A percentile compares a stretch with the other conserved stretches of the same genome.
Conservation (phyloP, 2,329 filamentous ascomycete species). For the Hypoxylon sp. region DNA sequence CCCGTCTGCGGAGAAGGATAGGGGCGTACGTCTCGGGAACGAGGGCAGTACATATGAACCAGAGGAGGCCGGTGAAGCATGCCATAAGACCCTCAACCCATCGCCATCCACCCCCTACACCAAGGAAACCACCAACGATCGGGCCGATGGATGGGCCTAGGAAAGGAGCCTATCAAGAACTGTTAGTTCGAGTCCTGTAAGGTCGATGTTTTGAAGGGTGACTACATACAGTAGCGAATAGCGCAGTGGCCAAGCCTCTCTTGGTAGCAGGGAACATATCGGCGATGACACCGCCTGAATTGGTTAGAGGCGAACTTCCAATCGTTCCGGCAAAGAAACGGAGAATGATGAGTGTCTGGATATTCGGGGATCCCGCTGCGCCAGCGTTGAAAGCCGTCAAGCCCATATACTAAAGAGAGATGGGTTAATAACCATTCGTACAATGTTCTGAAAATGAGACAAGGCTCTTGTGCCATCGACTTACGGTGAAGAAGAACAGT, state of each 20-base stretch:
- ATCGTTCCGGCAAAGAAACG: slow-evolving; percentile 72
- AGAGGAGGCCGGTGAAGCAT: slow-evolving; percentile 72
- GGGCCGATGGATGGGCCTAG: slow-evolving; percentile 74
- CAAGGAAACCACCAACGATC: slow-evolving; percentile 76
- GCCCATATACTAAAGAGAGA: slow-evolving; percentile 57
- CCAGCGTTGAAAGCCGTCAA: slow-evolving; percentile 71
- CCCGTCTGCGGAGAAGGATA: slow-evolving; percentile 67
- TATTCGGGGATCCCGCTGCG: slow-evolving; percentile 65
- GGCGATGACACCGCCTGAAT: slow-evolving; percentile 70
- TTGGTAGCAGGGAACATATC: slow-evolving; percentile 67
- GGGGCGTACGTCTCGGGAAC: slow-evolving; percentile 74
- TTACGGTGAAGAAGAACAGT: slow-evolving; percentile 65
- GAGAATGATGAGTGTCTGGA: slow-evolving; percentile 68
- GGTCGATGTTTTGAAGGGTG: neutral
- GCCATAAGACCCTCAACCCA: slow-evolving; percentile 77
- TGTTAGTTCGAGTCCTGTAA: slow-evolving; percentile 21
- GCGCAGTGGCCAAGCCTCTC: slow-evolving; percentile 68
- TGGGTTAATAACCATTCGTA: slow-evolving; percentile 7
- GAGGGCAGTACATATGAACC: slow-evolving; percentile 64
- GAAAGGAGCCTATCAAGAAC: slow-evolving; percentile 66
- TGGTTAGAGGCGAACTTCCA: slow-evolving; percentile 68
- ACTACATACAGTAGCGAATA: slow-evolving; percentile 68
- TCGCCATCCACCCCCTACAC: slow-evolving; percentile 74
- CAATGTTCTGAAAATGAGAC: neutral
- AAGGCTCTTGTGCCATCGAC: slow-evolving; percentile 10